A percentile compares a stretch with the other conserved stretches of the same genome.
phyloP scores from a whole-genome alignment of 2,329 filamentous ascomycete genomes.

The Botrytis medusae region DNA sequence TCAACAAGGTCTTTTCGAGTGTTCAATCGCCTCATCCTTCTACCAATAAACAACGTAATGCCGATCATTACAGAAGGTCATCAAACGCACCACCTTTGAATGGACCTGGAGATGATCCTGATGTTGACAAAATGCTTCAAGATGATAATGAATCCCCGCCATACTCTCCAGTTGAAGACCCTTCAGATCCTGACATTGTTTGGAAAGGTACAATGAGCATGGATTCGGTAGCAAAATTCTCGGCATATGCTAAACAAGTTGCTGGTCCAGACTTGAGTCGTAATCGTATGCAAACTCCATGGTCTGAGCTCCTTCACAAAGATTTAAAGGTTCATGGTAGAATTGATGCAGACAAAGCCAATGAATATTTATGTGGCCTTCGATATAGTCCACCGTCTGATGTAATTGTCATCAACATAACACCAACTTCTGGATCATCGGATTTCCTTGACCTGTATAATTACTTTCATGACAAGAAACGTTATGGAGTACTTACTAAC shows the following conservation, averaged over 20 bases:
- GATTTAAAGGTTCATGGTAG: conserved; percentile 72
- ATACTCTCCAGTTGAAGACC: conserved; percentile 77
- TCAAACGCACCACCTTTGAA: conserved; percentile 42
- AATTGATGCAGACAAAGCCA: conserved; percentile 78
- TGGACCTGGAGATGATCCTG: conserved; percentile 73
- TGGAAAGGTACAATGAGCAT: conserved; percentile 79
- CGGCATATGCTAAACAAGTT: conserved; percentile 75
- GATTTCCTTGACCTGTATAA: conserved; percentile 77
- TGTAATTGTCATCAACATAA: conserved; percentile 75
- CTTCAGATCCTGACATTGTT: conserved; percentile 67
- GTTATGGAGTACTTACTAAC: conserved; percentile 85
- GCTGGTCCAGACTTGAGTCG: conserved; percentile 76
- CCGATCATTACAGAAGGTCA: conserved; percentile 43
- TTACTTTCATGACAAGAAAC: conserved; percentile 79
- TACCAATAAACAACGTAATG: conserved; percentile 33
- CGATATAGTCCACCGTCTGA: conserved; percentile 81
- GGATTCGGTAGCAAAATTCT: conserved; percentile 73
- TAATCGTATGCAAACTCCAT: conserved; percentile 53
- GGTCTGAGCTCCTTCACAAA: conserved; percentile 73
- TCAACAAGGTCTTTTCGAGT: conserved; percentile 80
- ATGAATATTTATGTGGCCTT: conserved; percentile 86
- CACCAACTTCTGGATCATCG: conserved; percentile 58
- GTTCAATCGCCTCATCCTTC: conserved; percentile 65
- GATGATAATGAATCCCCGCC: conserved; percentile 78
- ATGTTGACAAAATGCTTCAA: conserved; percentile 85